phyloP scores from a whole-genome alignment of 257 asterid species.

The Fraxinus americana region DNA sequence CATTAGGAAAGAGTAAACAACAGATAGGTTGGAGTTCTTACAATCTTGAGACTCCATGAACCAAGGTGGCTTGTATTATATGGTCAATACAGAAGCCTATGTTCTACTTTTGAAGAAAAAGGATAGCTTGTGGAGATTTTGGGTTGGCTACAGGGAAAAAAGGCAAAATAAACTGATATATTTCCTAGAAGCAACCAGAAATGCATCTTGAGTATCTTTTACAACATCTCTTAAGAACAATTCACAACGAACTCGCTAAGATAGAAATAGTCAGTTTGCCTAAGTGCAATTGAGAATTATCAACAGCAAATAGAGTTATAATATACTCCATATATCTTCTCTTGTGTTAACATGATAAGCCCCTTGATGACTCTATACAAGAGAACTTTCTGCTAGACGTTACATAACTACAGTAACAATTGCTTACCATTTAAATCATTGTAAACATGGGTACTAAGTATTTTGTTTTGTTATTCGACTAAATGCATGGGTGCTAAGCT shows the following conservation, averaged over 20 bases:
- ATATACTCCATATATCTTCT: background rate
- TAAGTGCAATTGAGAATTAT: background rate
- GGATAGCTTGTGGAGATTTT: background rate
- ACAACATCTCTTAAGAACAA: background rate
- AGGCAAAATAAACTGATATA: background rate
- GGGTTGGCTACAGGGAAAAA: background rate
- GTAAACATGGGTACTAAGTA: background rate
- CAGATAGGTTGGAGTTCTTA: slow-evolving; percentile 5
- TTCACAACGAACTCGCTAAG: background rate
- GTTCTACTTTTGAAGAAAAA: background rate
- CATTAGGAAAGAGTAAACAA: background rate
- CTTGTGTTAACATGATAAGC: background rate
- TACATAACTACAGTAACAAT: background rate
- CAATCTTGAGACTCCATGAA: slow-evolving; percentile 3
- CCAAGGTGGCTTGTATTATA: background rate
- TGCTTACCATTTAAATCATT: background rate
- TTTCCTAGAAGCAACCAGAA: background rate
- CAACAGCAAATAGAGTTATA: background rate
- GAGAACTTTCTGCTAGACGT: background rate
- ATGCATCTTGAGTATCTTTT: background rate
- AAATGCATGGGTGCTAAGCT: background rate
- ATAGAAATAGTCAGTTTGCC: background rate
- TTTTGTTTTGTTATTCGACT: background rate
- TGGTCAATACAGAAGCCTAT: background rate
- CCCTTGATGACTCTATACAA: background rate